Conservation (phyloP, 2,329 filamentous ascomycete genomes). For the Emmonsiellopsis sp. region DNA sequence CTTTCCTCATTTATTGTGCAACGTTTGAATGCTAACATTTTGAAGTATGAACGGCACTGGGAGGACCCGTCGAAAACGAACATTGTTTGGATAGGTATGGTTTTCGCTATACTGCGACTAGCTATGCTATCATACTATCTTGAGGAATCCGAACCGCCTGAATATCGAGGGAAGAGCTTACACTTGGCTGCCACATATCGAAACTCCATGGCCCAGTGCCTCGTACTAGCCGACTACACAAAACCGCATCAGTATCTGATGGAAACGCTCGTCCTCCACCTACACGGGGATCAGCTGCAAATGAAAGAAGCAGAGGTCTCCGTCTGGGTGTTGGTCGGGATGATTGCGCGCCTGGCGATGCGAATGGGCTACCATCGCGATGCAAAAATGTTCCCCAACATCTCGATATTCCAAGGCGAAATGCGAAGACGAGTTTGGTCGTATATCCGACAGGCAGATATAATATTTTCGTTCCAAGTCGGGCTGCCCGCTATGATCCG, state of each 20-base stretch:
- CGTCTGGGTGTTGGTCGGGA: slow-evolving; percentile 50
- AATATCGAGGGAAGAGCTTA: slow-evolving; percentile 49
- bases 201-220: slow-evolving; percentile 52
- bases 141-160: slow-evolving; percentile 54
- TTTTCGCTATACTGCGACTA: slow-evolving; percentile 57
- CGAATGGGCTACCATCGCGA: slow-evolving; percentile 59
- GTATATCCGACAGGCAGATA: slow-evolving; percentile 49
- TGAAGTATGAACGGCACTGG: slow-evolving; percentile 55
- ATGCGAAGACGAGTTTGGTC: slow-evolving; percentile 44
- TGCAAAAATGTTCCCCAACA: slow-evolving; percentile 49
- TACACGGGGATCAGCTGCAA: slow-evolving; percentile 53
- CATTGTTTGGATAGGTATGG: slow-evolving; percentile 53
- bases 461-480: slow-evolving; percentile 58
- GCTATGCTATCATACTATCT: slow-evolving; percentile 54
- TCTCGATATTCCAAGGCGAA: slow-evolving; percentile 54
- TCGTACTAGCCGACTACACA: slow-evolving; percentile 55
- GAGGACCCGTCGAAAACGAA: slow-evolving; percentile 47
- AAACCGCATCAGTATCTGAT: slow-evolving; percentile 52
- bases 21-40: slow-evolving; percentile 4
- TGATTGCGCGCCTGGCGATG: slow-evolving; percentile 55
- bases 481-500: slow-evolving; percentile 60
- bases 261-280: slow-evolving; percentile 53
- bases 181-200: slow-evolving; percentile 39
- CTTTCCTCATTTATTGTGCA: background rate
- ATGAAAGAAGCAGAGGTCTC: slow-evolving; percentile 52